Base-by-base conservation (phyloP, 805 yeast species). In the Helenozyma baotianmanensis region DNA sequence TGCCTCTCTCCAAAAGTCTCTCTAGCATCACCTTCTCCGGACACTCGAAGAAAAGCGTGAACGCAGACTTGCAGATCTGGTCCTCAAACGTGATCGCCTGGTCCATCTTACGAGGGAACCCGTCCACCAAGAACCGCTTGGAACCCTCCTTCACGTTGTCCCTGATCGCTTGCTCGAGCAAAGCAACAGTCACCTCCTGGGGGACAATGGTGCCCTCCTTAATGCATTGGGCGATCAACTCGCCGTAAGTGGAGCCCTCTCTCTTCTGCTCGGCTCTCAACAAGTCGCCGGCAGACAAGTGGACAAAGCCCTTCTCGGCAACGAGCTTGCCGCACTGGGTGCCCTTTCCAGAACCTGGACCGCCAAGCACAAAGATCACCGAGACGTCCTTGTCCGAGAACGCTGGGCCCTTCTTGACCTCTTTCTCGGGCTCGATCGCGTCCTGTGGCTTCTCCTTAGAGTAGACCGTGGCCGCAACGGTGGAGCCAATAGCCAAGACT, bases 321-420 rank as follows among this genome's bases (percentile, higher is more conserved):
- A 90, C 97, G 36, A 90, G 70, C 53, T 78, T 84, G 21, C 80
- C 82, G 67, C 97, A 86, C 62, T 90, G 98, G 1, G 98, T 90
- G 36, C 98, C 97, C 56, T 92, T 92, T 27, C 98, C 97, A 18
- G 95, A 85, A 14, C 97, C 97, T 4, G 97, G 97, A 3, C 97
- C 97, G 27, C 98, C 98, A 21, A 90, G 74, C 13, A 90, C 96
- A 58, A 86, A 90, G 17, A 89, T 72, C 4, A 90, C 95, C 17
- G 84, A 77, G 18, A 84, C 78, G 35, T 85, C 80, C 24, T 78
- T 76, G 2, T 72, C 70, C 8, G 72, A 62, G 54, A 84, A 84
- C 0, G 82, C 78, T 19, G 64, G 54, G 11, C 27, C 33, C 12
- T 27, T 31, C 29, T 25, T 29, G 12, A 62, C 62, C 39, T 76